phyloP scores from a whole-genome alignment of 1,139 yeast genomes.

The Yamadazyma trypodendri region DNA sequence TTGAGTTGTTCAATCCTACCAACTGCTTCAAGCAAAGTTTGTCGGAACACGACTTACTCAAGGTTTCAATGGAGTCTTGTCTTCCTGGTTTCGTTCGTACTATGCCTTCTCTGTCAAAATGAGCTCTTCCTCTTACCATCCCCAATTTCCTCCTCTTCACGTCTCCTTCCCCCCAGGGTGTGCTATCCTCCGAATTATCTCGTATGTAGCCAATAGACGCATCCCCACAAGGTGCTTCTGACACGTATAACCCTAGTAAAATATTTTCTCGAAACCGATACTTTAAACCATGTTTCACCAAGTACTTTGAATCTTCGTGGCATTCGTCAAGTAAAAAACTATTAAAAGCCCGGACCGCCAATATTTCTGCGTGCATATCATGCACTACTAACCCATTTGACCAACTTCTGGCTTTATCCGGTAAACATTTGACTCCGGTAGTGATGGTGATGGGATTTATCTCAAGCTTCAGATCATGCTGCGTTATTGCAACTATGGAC shows the following conservation, averaged over 20 bases:
- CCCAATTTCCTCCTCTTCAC: constrained; percentile 6
- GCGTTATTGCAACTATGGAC: constrained; percentile 56
- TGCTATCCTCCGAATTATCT: constrained; percentile 16
- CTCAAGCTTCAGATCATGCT: constrained; percentile 7
- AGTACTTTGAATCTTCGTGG: constrained; percentile 6
- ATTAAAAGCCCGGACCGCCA: constrained; percentile 71
- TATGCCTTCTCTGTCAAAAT: constrained; percentile 54
- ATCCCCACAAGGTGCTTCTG: constrained; percentile 94
- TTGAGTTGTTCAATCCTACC: constrained; percentile 56
- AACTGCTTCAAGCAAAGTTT: constrained; percentile 67
- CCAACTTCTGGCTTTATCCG: constrained; percentile 44
- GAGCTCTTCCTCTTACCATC: constrained; percentile 59
- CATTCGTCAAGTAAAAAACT: constrained; percentile 33
- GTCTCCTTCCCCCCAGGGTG: constrained; percentile 13
- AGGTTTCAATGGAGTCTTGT: constrained; percentile 64
- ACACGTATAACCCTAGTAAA: constrained; percentile 59
- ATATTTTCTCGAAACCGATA: constrained; percentile 33
- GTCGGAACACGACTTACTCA: constrained; percentile 87
- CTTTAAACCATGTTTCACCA: constrained; percentile 12
- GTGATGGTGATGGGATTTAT: constrained; percentile 51
- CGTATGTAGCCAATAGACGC: constrained; percentile 53
- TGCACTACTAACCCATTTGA: constrained; percentile 67
- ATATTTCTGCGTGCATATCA: constrained; percentile 87
- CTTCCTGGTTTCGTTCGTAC: constrained; percentile 94
- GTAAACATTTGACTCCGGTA: constrained; percentile 82